phyloP scores from a whole-genome alignment of 140 eudicot genomes.

The Cichorium intybus region DNA sequence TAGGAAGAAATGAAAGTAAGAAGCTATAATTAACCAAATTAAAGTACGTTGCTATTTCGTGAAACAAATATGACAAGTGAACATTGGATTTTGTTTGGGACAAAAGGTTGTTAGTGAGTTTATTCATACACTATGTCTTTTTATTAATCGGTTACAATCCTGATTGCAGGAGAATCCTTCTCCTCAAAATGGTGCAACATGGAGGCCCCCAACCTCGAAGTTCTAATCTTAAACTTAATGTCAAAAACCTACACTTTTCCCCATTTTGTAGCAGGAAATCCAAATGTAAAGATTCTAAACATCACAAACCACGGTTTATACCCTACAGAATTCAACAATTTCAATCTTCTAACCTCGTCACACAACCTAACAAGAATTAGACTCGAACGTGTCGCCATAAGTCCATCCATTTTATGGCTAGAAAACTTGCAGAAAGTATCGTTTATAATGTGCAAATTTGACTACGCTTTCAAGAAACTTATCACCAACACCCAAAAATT shows the following conservation, averaged over 20 bases:
- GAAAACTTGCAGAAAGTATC: conserved; percentile 42
- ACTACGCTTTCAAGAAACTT: conserved; percentile 17
- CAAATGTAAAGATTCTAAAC: conserved; percentile 35
- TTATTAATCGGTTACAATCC: neutral
- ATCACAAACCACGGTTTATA: conserved; percentile 48
- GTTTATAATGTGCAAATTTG: conserved; percentile 37
- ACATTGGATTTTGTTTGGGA: neutral
- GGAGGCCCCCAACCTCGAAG: conserved; percentile 35
- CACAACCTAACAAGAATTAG: conserved; percentile 37
- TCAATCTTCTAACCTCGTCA: conserved; percentile 21
- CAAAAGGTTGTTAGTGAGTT: too few relatives aligned
- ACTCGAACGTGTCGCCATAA: conserved; percentile 37
- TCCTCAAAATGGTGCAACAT: conserved; percentile 20
- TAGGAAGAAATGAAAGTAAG: too few relatives aligned
- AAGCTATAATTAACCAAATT: too few relatives aligned
- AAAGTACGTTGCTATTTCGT: too few relatives aligned
- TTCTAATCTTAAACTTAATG: conserved; percentile 39
- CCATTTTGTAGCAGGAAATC: conserved; percentile 28
- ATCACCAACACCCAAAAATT: neutral
- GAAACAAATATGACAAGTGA: too few relatives aligned
- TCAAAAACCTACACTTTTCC: conserved; percentile 43
- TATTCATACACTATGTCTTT: neutral
- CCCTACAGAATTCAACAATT: conserved; percentile 23
- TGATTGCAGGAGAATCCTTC: conserved; percentile 24
- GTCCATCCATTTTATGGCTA: conserved; percentile 16